These are phyloP conservation scores for Phaeotremella skinneri DNA, from an alignment of 768 basidiomycete species.

Conservation along the genomic window DNA sequence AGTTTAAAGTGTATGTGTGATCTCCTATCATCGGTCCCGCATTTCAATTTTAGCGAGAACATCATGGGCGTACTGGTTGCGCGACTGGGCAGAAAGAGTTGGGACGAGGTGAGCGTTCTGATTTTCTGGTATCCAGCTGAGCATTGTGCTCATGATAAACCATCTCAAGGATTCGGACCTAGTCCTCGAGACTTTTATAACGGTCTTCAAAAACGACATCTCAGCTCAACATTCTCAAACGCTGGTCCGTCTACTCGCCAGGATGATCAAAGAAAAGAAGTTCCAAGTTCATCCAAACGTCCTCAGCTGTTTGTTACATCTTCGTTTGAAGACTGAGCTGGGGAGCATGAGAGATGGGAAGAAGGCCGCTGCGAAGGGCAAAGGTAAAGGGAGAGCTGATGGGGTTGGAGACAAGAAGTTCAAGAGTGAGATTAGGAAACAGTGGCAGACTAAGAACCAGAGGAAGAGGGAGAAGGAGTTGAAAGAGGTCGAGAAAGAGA, in stretches of 20 bases:
- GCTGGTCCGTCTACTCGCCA: slow-evolving; percentile 80
- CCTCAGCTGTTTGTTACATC: slow-evolving; percentile 74
- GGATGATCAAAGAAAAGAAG: slow-evolving; percentile 91
- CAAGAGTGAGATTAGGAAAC: slow-evolving; percentile 54
- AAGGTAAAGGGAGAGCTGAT: slow-evolving; percentile 57
- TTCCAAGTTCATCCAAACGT: slow-evolving; percentile 89
- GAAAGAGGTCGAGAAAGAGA: slow-evolving; percentile 84
- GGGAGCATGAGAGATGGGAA: slow-evolving; percentile 64
- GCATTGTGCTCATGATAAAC: slow-evolving; percentile 2
- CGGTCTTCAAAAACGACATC: slow-evolving; percentile 76
- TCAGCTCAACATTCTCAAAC: slow-evolving; percentile 81
- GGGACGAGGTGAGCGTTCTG: slow-evolving; percentile 70
- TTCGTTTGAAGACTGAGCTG: slow-evolving; percentile 84
- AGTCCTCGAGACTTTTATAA: slow-evolving; percentile 75
- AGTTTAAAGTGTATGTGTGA: slow-evolving; percentile 85
- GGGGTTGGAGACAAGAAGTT: slow-evolving; percentile 58
- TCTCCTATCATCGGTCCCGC: slow-evolving; percentile 73
- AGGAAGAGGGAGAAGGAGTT: slow-evolving; percentile 80
- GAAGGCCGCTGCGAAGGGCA: slow-evolving; percentile 55
- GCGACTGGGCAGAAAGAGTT: slow-evolving; percentile 75
- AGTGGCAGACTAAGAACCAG: slow-evolving; percentile 88
- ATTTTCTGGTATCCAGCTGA: not conserved
- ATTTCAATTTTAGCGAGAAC: slow-evolving; percentile 96
- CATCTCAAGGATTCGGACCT: slow-evolving; percentile 70
- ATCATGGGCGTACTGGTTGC: slow-evolving; percentile 83